phyloP scores from a whole-genome alignment of 257 asterid genomes.

The Solanum ossicruentum region DNA sequence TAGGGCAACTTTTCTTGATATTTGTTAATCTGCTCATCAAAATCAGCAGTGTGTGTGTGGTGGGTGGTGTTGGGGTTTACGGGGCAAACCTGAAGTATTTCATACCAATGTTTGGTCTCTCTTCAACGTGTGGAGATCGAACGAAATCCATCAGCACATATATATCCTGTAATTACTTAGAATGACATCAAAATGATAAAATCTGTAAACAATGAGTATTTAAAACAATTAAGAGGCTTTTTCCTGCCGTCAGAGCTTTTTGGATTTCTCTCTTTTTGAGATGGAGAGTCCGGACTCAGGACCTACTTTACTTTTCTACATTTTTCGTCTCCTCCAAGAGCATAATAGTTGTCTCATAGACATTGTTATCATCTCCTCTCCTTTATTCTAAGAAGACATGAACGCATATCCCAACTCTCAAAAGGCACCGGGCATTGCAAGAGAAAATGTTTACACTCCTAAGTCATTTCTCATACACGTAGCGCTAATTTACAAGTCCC shows the following conservation, averaged over 20 bases:
- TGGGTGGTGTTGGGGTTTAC: background rate
- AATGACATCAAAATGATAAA: background rate
- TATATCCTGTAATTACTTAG: background rate
- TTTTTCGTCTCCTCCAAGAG: background rate
- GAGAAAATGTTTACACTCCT: background rate
- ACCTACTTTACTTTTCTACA: background rate
- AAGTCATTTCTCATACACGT: background rate
- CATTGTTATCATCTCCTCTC: background rate
- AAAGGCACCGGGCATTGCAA: background rate
- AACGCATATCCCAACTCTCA: background rate
- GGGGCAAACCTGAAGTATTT: background rate
- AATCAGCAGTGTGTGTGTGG: background rate
- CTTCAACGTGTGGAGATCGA: background rate
- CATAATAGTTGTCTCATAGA: background rate
- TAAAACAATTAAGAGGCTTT: background rate
- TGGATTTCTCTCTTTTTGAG: background rate
- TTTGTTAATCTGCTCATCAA: background rate
- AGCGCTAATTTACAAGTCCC: background rate
- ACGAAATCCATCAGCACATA: background rate
- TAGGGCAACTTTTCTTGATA: background rate
- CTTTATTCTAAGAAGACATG: background rate
- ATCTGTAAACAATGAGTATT: background rate
- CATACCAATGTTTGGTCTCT: background rate
- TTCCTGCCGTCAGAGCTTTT: background rate
- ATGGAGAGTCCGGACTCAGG: background rate